Percentiles rank a stretch among this genome's conserved stretches.
Conservation (phyloP, 2,329 filamentous ascomycete genomes). For the Ophiostoma quercus region DNA sequence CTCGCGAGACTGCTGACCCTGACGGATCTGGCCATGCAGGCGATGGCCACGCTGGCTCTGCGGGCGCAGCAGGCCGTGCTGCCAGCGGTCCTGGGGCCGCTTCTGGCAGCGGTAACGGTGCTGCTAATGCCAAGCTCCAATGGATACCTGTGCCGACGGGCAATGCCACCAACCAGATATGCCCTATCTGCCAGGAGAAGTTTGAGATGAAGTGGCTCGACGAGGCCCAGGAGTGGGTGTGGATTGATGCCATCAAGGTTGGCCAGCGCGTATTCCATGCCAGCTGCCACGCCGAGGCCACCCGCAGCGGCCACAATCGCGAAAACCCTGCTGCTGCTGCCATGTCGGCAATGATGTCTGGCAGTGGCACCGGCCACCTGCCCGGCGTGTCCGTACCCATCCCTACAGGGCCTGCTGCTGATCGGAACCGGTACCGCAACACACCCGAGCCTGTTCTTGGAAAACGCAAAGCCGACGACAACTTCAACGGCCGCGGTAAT, state of each 20-base stretch:
- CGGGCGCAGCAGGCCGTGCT: background rate
- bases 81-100: background rate
- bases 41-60: slow-evolving; percentile 23
- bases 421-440: slow-evolving; percentile 17
- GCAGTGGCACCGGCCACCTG: background rate
- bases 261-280: slow-evolving; percentile 81
- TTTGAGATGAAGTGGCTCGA: slow-evolving; percentile 91
- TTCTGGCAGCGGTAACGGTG: slow-evolving; percentile 24
- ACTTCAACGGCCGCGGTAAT: slow-evolving; percentile 15
- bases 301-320: slow-evolving; percentile 50
- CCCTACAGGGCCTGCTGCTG: slow-evolving; percentile 21
- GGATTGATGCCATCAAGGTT: slow-evolving; percentile 79
- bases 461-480: slow-evolving; percentile 22
- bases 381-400: slow-evolving; percentile 15
- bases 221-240: slow-evolving; percentile 93
- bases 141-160: slow-evolving; percentile 84
- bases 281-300: slow-evolving; percentile 80
- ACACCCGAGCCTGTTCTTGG: slow-evolving; percentile 29
- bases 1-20: slow-evolving; percentile 71
- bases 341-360: slow-evolving; percentile 24
- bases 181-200: slow-evolving; percentile 91
- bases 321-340: slow-evolving; percentile 29
- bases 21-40: slow-evolving; percentile 40
- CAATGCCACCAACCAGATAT: slow-evolving; percentile 67
- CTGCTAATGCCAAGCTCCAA: slow-evolving; percentile 53